Evolutionary conservation across 2,329 filamentous ascomycete genomes (phyloP).

Genomic region (Aspergillus pseudoglaucus): DNA sequence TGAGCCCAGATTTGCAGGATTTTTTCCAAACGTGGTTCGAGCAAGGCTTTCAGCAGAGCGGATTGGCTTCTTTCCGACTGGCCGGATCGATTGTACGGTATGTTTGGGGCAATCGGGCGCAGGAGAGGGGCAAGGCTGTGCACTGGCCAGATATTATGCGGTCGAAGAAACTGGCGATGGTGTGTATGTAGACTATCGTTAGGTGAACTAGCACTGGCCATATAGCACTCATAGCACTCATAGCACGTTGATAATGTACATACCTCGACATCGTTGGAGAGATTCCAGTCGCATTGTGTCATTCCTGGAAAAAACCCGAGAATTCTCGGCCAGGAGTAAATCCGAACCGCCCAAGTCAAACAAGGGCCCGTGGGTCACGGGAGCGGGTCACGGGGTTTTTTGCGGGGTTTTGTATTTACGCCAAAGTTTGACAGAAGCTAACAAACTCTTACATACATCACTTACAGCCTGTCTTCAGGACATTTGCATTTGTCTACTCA

Average conservation of each 20-base stretch:
- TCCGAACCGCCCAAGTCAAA: background rate
- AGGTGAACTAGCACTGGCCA: too few species aligned
- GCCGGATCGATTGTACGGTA: slow-evolving; percentile 18
- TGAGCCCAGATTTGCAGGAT: slow-evolving; percentile 29
- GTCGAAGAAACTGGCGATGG: background rate
- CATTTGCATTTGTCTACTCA: background rate
- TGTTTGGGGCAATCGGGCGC: slow-evolving; percentile 20
- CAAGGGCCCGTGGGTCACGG: background rate
- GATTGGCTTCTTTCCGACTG: slow-evolving; percentile 25
- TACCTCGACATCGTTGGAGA: too few species aligned
- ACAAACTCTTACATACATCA: too few species aligned
- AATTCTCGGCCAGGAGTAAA: background rate
- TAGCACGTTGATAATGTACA: too few species aligned
- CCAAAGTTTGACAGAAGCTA: too few species aligned
- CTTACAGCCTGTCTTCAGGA: background rate
- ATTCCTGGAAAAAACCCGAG: background rate
- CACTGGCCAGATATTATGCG: background rate
- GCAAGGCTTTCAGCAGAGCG: slow-evolving; percentile 20
- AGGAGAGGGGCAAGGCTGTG: background rate
- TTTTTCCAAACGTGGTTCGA: slow-evolving; percentile 31
- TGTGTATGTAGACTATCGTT: background rate
- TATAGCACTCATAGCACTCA: too few species aligned
- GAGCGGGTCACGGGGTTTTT: background rate
- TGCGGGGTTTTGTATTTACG: background rate
- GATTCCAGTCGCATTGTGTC: too few species aligned